Evolutionary conservation across 805 yeast genomes (phyloP).

Genomic region (Debaryomyces tyrocola): DNA sequence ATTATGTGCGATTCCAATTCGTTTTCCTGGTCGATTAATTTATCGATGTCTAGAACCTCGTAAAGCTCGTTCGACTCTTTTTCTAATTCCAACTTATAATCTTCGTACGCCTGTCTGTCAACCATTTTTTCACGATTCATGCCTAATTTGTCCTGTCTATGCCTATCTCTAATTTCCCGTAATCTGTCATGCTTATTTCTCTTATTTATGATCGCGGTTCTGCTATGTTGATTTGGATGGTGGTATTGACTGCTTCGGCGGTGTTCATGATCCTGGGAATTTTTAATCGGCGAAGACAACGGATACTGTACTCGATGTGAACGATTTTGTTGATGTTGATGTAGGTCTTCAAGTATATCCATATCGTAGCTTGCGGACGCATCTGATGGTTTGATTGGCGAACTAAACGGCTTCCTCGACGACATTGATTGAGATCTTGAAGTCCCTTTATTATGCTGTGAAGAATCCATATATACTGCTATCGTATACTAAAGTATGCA

Average conservation of each 20-base stretch:
- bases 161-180: constrained; percentile 23
- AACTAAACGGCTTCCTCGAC: constrained; percentile 2
- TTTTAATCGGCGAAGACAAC: constrained; percentile 11
- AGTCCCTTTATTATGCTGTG: not conserved
- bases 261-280: not conserved
- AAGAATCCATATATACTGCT: not conserved
- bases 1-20: not conserved
- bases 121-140: constrained; percentile 15
- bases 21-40: constrained; percentile 3
- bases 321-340: constrained; percentile 17
- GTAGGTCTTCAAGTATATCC: constrained; percentile 15
- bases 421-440: not conserved
- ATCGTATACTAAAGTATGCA: no score
- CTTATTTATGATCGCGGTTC: constrained; percentile 8
- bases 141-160: constrained; percentile 18
- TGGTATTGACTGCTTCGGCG: constrained; percentile 1
- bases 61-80: constrained; percentile 11
- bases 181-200: constrained; percentile 23
- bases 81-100: constrained; percentile 1
- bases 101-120: constrained; percentile 19
- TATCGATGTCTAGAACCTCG: constrained; percentile 1
- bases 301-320: constrained; percentile 14
- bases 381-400: constrained; percentile 3
- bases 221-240: constrained; percentile 2
- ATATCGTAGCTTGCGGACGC: constrained; percentile 1